Evolutionary conservation across 495 filamentous ascomycete genomes (phyloP).

Genomic region (Xylaria flabelliformis): DNA sequence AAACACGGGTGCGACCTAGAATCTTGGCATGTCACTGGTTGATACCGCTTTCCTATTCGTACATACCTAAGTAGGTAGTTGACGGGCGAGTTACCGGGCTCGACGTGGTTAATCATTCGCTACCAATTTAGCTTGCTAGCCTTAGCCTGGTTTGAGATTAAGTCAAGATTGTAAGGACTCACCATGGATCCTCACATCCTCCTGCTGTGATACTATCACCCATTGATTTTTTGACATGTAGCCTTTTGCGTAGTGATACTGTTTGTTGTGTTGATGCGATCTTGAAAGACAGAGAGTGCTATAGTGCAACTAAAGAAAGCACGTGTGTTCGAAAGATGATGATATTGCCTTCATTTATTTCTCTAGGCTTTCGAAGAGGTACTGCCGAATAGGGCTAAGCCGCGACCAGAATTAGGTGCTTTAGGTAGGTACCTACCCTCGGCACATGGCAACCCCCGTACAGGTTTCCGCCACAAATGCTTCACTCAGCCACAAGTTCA

Average conservation of each 20-base stretch:
- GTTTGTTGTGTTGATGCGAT: not conserved
- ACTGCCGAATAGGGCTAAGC: not conserved
- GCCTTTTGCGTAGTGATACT: not conserved
- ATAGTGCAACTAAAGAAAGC: not conserved
- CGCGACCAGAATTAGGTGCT: no score
- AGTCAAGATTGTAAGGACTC: slow-evolving; percentile 6
- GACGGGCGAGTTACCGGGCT: not conserved
- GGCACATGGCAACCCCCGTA: no score
- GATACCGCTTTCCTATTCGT: not conserved
- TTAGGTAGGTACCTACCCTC: no score
- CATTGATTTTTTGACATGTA: not conserved
- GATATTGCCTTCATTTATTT: not conserved
- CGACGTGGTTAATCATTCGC: not conserved
- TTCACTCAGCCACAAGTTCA: slow-evolving; percentile 13
- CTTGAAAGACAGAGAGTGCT: not conserved
- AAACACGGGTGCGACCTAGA: slow-evolving; percentile 4
- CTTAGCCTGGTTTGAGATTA: slow-evolving; percentile 2
- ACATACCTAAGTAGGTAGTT: no score
- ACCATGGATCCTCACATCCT: not conserved
- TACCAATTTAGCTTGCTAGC: no score
- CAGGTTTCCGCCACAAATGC: not conserved
- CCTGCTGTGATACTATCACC: not conserved
- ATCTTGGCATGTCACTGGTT: slow-evolving; percentile 8
- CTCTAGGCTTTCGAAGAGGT: not conserved
- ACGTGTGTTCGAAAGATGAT: not conserved